A percentile compares a stretch with the other conserved stretches of the same genome.
These are phyloP conservation scores for Pseudozyma sp. DNA, from an alignment of 1,284 basidiomycete genomes.

Conservation along the genomic window DNA sequence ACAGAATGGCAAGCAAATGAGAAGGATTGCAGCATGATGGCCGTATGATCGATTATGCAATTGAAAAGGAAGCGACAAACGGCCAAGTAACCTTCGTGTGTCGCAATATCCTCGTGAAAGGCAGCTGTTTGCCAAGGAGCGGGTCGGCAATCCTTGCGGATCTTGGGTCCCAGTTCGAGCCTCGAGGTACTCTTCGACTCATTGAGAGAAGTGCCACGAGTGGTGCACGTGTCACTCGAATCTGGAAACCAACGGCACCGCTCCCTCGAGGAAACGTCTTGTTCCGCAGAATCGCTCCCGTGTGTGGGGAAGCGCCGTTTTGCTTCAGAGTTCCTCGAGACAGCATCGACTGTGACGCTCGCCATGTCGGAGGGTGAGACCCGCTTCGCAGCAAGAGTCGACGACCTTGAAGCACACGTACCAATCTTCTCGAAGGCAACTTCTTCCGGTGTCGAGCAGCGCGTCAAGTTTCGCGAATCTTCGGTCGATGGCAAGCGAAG, in stretches of 20 bases:
- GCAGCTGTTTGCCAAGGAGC: constrained; percentile 6
- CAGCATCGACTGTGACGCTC: no score
- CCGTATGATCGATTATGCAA: constrained; percentile 37
- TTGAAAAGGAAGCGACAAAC: constrained; percentile 39
- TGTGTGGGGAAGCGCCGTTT: no score
- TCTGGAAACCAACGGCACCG: no score
- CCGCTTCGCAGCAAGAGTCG: not conserved
- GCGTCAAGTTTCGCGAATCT: not conserved
- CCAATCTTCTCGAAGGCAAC: not conserved
- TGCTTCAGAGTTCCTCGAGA: no score
- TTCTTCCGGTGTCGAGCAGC: not conserved
- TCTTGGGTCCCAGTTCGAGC: constrained; percentile 9
- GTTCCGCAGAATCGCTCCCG: no score
- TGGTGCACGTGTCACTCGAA: not conserved
- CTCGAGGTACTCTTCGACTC: not conserved
- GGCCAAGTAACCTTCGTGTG: constrained; percentile 27
- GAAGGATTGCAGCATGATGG: constrained; percentile 26
- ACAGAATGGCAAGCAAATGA: constrained; percentile 24
- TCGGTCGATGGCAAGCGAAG: constrained; percentile 14
- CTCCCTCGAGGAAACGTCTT: no score
- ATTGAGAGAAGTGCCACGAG: not conserved
- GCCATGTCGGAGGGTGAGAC: no score
- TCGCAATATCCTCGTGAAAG: constrained; percentile 21
- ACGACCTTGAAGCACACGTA: not conserved
- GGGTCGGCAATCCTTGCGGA: not conserved